Evolutionary conservation across 192 early-diverging fungal species (phyloP).

Genomic region (Endogone sp.): DNA sequence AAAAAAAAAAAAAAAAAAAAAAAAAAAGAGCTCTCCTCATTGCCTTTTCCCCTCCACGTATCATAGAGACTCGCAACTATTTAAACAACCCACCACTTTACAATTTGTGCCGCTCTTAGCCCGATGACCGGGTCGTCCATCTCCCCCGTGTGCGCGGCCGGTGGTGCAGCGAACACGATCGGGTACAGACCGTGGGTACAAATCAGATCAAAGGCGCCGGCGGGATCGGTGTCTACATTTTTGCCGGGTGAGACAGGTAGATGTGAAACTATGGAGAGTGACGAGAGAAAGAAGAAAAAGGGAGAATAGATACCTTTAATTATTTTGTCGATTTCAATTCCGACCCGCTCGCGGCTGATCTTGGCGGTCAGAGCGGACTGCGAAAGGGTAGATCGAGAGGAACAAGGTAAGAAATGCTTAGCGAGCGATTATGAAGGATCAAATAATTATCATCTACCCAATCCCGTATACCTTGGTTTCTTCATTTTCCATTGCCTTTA

Average conservation of each 20-base stretch:
- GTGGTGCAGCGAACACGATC: conserved; percentile 41
- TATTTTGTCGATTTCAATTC: conserved; percentile 94
- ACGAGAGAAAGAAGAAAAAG: neutral
- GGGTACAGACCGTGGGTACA: conserved; percentile 37
- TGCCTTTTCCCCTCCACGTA: too few relatives aligned
- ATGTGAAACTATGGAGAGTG: neutral
- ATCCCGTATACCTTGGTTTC: conserved; percentile 47
- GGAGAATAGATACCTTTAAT: conserved; percentile 44
- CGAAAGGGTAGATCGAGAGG: neutral
- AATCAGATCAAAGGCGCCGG: conserved; percentile 32
- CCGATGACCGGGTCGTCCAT: conserved; percentile 22
- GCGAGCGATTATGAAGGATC: too few relatives aligned
- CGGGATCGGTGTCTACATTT: conserved; percentile 14
- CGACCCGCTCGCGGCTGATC: conserved; percentile 89
- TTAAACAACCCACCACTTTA: conserved; percentile 34
- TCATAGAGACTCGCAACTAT: neutral
- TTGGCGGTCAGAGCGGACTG: conserved; percentile 68
- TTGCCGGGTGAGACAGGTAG: neutral
- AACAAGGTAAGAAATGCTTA: neutral
- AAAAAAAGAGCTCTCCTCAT: too few relatives aligned
- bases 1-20: too few relatives aligned
- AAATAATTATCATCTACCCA: too few relatives aligned
- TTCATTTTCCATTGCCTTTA: conserved; percentile 46
- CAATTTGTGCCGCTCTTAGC: conserved; percentile 31
- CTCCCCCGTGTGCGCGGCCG: conserved; percentile 14